A percentile compares a stretch with the other conserved stretches of the same genome.
Evolutionary conservation across 1,284 basidiomycete genomes (phyloP).

Genomic region (Singerocomus inundabilis): DNA sequence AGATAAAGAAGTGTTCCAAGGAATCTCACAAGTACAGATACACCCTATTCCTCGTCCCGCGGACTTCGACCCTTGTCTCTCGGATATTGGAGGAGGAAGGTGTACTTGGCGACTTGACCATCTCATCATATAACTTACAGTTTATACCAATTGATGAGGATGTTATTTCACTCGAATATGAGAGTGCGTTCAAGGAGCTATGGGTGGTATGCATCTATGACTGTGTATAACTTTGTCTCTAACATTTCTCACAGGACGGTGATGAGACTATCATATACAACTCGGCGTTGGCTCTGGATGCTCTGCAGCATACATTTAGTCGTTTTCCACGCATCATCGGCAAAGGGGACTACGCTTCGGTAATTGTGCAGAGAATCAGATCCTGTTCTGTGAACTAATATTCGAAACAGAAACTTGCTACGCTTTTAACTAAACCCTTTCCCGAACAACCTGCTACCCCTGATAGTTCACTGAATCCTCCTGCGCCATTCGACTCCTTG

Average conservation of each 20-base stretch:
- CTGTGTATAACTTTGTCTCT: constrained; percentile 1
- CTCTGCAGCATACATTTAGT: constrained; percentile 87
- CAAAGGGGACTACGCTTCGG: constrained; percentile 89
- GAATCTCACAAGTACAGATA: constrained; percentile 78
- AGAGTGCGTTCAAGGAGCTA: constrained; percentile 79
- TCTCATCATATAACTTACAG: constrained; percentile 87
- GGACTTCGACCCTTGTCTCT: constrained; percentile 82
- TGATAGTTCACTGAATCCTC: constrained; percentile 33
- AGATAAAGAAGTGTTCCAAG: constrained; percentile 75
- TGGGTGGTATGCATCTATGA: constrained; percentile 69
- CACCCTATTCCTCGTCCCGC: constrained; percentile 87
- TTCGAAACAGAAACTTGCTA: constrained; percentile 64
- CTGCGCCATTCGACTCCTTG: constrained; percentile 78
- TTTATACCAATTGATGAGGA: constrained; percentile 93
- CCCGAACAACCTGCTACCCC: constrained; percentile 39
- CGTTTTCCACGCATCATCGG: constrained; percentile 89
- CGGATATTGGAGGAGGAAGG: constrained; percentile 88
- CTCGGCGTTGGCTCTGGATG: constrained; percentile 83
- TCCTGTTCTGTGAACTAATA: constrained; percentile 9
- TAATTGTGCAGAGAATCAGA: constrained; percentile 38
- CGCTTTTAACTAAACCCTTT: constrained; percentile 66
- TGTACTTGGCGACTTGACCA: constrained; percentile 84
- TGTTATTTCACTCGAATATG: constrained; percentile 84
- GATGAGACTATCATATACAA: constrained; percentile 91
- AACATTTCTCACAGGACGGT: constrained; percentile 63